Base-by-base conservation (phyloP, 169 alveolate species). In the Babesia microti region DNA sequence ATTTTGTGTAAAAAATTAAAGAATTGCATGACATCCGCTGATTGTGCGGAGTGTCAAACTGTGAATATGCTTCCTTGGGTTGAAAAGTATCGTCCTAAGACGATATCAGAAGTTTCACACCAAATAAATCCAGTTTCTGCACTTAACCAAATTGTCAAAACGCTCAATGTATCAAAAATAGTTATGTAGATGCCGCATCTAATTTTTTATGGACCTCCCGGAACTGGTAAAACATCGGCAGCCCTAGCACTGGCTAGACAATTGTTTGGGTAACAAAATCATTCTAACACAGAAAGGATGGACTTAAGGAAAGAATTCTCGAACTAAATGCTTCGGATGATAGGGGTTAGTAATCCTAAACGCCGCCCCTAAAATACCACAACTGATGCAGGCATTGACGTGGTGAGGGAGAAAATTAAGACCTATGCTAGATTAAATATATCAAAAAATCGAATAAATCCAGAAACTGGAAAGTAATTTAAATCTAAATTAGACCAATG, bases 291-390 rank as follows among this genome's bases (percentile, higher is more conserved):
- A 81, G 89, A 19, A 66, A 74, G 32, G 91, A 78, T 37, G 91
- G 87, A 26, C 88, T 85, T 66, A 86, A 85, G 67, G 82, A 81
- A 34, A 85, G 99, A 40, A 92, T 94, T 22, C 72, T 93, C 41
- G 99, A 96, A 72, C 68, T 96, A 17, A 96, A 96, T 72, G 99
- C 99, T 1, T 93, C 98, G 0, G 99, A 96, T 73, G 99, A 96
- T 35, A 75, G 99, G 76, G 91, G 87, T 69, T 26, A 11, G 34
- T 22, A 21, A 15, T 0, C 5, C 15, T 9, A n/a, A 11, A 11
- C n/a, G 44, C n/a, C 9, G 5, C 4, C 7, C 9, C 6, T 6
- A 11, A 43, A 19, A 9, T 18, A 14, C 7, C 11, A 6, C 28
- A 7, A 41, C 1, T 32, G 6, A 5, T 43, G 17, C 50, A 76